A percentile compares a stretch with the other conserved stretches of the same genome.
Evolutionary conservation across 1,139 yeast species (phyloP).

Genomic region (Yamadazyma sp.): DNA sequence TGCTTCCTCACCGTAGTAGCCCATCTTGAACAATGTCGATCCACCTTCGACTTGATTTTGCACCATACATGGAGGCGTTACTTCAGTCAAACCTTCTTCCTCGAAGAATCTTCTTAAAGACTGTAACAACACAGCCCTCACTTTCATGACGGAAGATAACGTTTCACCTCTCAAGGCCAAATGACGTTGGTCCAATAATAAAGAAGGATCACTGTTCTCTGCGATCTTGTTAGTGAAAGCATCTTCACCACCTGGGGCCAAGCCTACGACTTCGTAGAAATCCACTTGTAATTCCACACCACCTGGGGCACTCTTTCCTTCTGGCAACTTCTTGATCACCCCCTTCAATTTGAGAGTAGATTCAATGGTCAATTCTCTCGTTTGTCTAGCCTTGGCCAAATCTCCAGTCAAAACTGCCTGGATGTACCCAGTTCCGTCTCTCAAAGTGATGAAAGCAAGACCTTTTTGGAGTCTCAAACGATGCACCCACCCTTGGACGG

Average conservation of each 20-base stretch:
- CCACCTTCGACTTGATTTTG: constrained; percentile 99
- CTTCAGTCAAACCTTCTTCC: constrained; percentile 81
- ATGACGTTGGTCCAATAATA: constrained; percentile 93
- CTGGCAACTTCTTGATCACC: constrained; percentile 78
- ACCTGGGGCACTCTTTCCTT: constrained; percentile 97
- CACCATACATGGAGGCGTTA: constrained; percentile 99
- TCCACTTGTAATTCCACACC: constrained; percentile 93
- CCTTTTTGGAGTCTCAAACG: constrained; percentile 93
- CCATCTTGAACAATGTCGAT: constrained; percentile 87
- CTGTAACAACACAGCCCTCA: constrained; percentile 76
- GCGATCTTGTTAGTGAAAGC: constrained; percentile 92
- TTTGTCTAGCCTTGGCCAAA: constrained; percentile 85
- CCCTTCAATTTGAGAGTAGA: constrained; percentile 82
- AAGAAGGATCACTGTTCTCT: constrained; percentile 91
- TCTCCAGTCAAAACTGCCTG: constrained; percentile 91
- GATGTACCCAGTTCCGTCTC: constrained; percentile 92
- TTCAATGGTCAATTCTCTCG: constrained; percentile 84
- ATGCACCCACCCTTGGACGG: constrained; percentile 93
- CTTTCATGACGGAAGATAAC: constrained; percentile 91
- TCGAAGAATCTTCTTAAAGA: constrained; percentile 75
- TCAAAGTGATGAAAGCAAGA: constrained; percentile 80
- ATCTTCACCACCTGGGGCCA: constrained; percentile 96
- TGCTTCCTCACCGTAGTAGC: constrained; percentile 97
- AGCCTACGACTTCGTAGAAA: constrained; percentile 82
- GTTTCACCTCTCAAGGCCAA: constrained; percentile 94